Base-by-base conservation (phyloP, 2,329 filamentous ascomycete species). In the Fusarium decemcellulare region DNA sequence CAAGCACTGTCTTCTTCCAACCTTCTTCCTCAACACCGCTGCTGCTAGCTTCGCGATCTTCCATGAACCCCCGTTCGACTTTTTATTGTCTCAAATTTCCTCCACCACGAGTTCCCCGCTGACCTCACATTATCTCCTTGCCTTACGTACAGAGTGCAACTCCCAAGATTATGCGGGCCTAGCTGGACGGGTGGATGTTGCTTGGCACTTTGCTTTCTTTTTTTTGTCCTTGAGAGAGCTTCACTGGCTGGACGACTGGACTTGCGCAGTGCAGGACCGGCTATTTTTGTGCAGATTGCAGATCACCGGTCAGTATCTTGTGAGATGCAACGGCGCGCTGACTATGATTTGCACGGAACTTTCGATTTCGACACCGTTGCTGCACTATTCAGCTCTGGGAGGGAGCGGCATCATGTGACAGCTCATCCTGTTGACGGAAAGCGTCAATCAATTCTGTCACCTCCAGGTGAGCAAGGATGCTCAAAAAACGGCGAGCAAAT, bases 291-390 rank as follows among this genome's bases (percentile, higher is more conserved):
- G 58, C 58, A 67, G 48, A 52, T 60, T 62, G 39, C 43, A 61
- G 59, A 56, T 57, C 59, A 40, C 56, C 36, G 36, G 59, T 52
- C 39, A 50, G 48, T 47, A 42, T 51, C 51, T 65, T 65, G 66
- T 54, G 37, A 69, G 59, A 67, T 58, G 67, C 34, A 64, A 55
- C 52, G 43, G 32, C 43, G n/a, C 29, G 16, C 53, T 46, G 39
- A 32, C n/a, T 55, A 46, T 65, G 67, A 68, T 68, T 71, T 48
- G 67, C 30, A 61, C 44, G 59, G 44, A 65, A 67, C 42, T 10
- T 15, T 36, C 42, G 30, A 61, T 18, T 57, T 51, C 32, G 40
- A 67, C 18, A 47, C 34, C 9, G 27, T 43, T 42, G 23, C 29
- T 43, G 68, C 47, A 36, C 44, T 64, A 46, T 55, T 60, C 52